Evolutionary conservation across 1,139 yeast genomes (phyloP).

Genomic region (Kodamaea fungicola): DNA sequence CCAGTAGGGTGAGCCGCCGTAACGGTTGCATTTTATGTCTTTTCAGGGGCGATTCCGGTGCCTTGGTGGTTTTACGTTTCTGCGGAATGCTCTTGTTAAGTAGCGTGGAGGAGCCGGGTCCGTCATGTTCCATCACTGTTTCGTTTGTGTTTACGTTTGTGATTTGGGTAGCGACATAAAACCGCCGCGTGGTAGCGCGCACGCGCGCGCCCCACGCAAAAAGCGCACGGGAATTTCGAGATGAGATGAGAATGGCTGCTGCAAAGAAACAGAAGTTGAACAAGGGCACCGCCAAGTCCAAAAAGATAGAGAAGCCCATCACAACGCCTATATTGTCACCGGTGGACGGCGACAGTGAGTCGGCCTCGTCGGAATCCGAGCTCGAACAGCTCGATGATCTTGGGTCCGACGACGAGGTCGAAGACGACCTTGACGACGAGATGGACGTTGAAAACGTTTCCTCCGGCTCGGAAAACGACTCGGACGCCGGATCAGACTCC

Average conservation of each 20-base stretch:
- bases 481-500: slow-evolving; percentile 12
- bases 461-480: slow-evolving; percentile 22
- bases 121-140: slow-evolving; percentile 4
- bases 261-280: slow-evolving; percentile 19
- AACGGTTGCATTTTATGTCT: slow-evolving; percentile 2
- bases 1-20: slow-evolving; percentile 2
- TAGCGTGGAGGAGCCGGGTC: slow-evolving; percentile 1
- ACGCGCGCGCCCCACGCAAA: slow-evolving; percentile 3
- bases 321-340: slow-evolving; percentile 8
- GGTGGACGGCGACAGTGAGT: slow-evolving; percentile 2
- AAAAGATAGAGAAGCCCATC: slow-evolving; percentile 16
- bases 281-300: slow-evolving; percentile 10
- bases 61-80: slow-evolving; percentile 3
- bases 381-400: slow-evolving; percentile 14
- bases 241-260: slow-evolving; percentile 14
- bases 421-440: slow-evolving; percentile 15
- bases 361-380: slow-evolving; percentile 4
- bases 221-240: slow-evolving; percentile 3
- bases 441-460: slow-evolving; percentile 10
- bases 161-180: slow-evolving; percentile 2
- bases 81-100: slow-evolving; percentile 6
- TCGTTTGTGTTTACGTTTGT: slow-evolving; percentile 1
- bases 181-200: background rate
- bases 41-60: slow-evolving; percentile 6
- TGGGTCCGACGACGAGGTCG: slow-evolving; percentile 15